These are phyloP conservation scores for Erigeron canadensis DNA, from an alignment of 129 eudicot species.

Conservation along the genomic window DNA sequence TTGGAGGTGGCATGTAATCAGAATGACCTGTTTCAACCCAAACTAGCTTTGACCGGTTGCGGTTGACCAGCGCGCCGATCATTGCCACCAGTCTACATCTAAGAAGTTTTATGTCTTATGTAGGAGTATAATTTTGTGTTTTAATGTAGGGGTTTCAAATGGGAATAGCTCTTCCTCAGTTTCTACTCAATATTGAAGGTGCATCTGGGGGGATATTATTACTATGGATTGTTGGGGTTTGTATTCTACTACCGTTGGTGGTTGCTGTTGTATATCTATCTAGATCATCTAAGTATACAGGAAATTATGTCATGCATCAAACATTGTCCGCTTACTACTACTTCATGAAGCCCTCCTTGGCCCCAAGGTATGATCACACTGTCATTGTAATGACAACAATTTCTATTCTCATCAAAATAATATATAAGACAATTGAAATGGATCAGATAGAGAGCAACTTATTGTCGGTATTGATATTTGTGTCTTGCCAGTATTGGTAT, in stretches of 20 bases:
- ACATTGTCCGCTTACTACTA: conserved; percentile 70
- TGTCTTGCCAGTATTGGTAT: background rate
- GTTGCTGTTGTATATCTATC: conserved; percentile 75
- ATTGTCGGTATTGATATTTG: background rate
- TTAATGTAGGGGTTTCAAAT: conserved; percentile 88
- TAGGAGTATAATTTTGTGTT: conserved; percentile 7
- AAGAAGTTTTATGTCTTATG: background rate
- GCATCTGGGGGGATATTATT: conserved; percentile 84
- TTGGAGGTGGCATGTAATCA: too few relatives aligned
- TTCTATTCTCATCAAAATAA: background rate
- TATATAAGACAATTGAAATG: background rate
- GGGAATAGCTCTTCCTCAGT: conserved; percentile 95
- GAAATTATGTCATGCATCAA: conserved; percentile 88
- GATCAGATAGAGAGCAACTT: background rate
- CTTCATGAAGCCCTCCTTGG: conserved; percentile 93
- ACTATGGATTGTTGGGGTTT: conserved; percentile 78
- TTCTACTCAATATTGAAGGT: conserved; percentile 78
- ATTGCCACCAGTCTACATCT: background rate
- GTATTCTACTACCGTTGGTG: conserved; percentile 84
- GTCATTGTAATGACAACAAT: background rate
- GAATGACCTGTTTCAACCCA: too few relatives aligned
- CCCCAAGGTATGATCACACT: conserved; percentile 62
- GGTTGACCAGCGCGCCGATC: too few relatives aligned
- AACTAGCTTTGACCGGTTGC: too few relatives aligned
- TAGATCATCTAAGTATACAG: conserved; percentile 75